These are phyloP conservation scores for Aureobasidium vineae DNA, from an alignment of 2,329 filamentous ascomycete genomes.

Conservation along the genomic window DNA sequence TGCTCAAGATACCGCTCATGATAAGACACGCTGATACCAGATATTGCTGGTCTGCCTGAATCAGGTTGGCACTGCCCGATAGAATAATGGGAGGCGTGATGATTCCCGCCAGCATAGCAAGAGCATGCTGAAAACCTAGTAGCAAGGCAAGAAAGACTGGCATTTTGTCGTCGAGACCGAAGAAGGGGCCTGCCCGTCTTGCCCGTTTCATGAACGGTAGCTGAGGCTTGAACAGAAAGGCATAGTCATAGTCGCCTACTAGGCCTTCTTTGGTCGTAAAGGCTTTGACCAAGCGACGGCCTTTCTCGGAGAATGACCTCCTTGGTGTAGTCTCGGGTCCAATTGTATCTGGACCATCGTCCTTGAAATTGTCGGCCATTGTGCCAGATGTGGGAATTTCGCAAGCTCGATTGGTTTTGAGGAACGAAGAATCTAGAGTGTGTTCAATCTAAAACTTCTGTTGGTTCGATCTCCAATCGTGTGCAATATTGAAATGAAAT, in stretches of 20 bases:
- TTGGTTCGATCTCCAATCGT: constrained; percentile 33
- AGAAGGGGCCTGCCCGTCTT: constrained; percentile 67
- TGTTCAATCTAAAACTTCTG: constrained; percentile 4
- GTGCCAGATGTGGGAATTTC: not conserved
- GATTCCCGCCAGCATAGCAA: constrained; percentile 67
- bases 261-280: constrained; percentile 65
- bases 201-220: constrained; percentile 74
- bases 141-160: constrained; percentile 71
- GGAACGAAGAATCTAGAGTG: not conserved
- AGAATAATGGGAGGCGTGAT: constrained; percentile 79
- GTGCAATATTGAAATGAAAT: constrained; percentile 31
- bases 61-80: constrained; percentile 63
- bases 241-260: constrained; percentile 86
- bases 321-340: constrained; percentile 44
- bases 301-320: constrained; percentile 44
- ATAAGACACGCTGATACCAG: constrained; percentile 76
- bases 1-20: constrained; percentile 71
- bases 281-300: constrained; percentile 44
- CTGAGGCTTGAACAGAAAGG: constrained; percentile 76
- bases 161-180: constrained; percentile 77
- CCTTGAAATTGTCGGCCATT: constrained; percentile 36
- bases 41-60: constrained; percentile 64
- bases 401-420: not conserved
- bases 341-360: constrained; percentile 48
- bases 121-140: constrained; percentile 74